Evolutionary conservation across 352 stramenopile species (phyloP).

Genomic region (Globisporangium cystogenes): DNA sequence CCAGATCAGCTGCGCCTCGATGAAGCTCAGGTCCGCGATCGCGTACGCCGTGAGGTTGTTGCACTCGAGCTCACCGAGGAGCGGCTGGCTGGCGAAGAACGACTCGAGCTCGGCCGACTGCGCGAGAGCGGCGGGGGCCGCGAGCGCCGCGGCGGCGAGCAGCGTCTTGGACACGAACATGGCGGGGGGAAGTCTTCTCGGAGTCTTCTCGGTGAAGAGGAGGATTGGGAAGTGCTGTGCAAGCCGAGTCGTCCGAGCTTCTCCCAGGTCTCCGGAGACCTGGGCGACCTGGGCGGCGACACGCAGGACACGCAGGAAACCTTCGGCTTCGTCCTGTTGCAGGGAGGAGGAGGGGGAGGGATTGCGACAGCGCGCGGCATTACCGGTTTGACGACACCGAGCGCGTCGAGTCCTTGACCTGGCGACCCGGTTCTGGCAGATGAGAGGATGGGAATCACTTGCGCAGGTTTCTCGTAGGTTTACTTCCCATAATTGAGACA

Average conservation of each 20-base stretch:
- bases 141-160: constrained; percentile 8
- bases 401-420: no score
- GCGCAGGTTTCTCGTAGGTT: no score
- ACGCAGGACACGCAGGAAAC: no score
- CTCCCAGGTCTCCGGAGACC: no score
- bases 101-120: constrained; percentile 1
- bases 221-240: not conserved
- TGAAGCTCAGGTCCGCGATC: constrained; percentile 20
- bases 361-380: no score
- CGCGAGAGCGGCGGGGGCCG: constrained; percentile 2
- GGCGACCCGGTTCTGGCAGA: no score
- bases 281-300: not conserved
- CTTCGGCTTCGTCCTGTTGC: no score
- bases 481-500: no score
- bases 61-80: constrained; percentile 21
- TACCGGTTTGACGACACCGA: no score
- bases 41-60: constrained; percentile 13
- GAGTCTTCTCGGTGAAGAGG: constrained; percentile 1
- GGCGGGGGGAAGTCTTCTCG: not conserved
- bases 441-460: no score
- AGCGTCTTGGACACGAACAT: constrained; percentile 22
- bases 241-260: no score
- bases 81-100: constrained; percentile 3
- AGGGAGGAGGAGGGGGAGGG: no score
- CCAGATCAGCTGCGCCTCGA: constrained; percentile 25